Evolutionary conservation across 495 filamentous ascomycete species (phyloP).

Genomic region (Trichoderma gamsii): DNA sequence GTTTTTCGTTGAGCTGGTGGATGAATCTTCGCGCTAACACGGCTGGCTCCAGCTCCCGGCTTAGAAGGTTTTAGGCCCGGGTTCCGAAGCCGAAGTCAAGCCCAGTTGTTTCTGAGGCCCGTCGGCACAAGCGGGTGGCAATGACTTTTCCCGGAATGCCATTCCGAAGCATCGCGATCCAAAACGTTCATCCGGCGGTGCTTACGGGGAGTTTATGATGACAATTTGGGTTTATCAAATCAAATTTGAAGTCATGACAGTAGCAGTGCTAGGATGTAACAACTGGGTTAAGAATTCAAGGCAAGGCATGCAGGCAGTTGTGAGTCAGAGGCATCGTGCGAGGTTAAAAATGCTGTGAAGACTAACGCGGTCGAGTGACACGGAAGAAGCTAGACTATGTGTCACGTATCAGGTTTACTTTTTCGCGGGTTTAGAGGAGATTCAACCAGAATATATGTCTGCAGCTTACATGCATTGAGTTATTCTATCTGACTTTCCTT

Average conservation of each 20-base stretch:
- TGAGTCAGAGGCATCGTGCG: too few relatives aligned
- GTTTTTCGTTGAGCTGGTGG: not conserved
- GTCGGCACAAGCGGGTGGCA: slow-evolving; percentile 3
- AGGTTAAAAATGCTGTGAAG: too few relatives aligned
- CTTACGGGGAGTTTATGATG: not conserved
- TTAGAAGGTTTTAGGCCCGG: not conserved
- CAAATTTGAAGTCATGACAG: not conserved
- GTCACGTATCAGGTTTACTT: too few relatives aligned
- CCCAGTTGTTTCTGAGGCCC: not conserved
- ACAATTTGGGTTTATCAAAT: not conserved
- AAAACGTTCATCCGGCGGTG: slow-evolving; percentile 8
- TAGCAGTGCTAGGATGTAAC: not conserved
- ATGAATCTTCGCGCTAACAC: not conserved
- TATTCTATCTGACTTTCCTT: too few relatives aligned
- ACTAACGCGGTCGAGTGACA: too few relatives aligned
- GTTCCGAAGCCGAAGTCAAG: slow-evolving; percentile 5
- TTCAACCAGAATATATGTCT: too few relatives aligned
- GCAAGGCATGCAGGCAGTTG: too few relatives aligned
- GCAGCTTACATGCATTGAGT: too few relatives aligned
- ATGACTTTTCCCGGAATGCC: not conserved
- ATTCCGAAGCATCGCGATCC: not conserved
- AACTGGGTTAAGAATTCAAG: too few relatives aligned
- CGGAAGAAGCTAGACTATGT: too few relatives aligned
- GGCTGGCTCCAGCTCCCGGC: not conserved
- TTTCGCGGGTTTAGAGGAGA: too few relatives aligned